Conservation (phyloP, 2,329 filamentous ascomycete species). For the Penicillium crustosum region DNA sequence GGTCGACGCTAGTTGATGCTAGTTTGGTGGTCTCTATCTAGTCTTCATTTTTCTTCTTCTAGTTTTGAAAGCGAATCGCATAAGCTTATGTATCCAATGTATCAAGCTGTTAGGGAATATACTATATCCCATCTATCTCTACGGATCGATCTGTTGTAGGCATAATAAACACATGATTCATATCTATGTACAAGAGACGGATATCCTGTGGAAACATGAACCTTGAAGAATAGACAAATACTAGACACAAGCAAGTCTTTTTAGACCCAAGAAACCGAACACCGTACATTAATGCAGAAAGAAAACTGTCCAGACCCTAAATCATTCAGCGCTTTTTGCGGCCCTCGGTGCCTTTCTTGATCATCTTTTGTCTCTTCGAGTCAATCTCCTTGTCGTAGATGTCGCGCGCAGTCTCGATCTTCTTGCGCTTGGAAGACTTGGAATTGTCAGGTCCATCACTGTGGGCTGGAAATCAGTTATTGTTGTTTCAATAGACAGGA, state of each 20-base stretch:
- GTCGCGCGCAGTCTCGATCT: constrained; percentile 54
- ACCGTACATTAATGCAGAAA: constrained; percentile 16
- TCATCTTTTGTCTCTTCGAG: constrained; percentile 46
- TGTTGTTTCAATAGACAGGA: constrained; percentile 28
- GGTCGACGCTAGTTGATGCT: not conserved
- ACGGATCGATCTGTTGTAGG: not conserved
- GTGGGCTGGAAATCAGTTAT: constrained; percentile 43
- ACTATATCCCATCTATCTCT: not conserved
- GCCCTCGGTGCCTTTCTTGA: constrained; percentile 47
- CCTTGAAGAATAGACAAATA: constrained; percentile 12
- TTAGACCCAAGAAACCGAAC: constrained; percentile 11
- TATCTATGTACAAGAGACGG: constrained; percentile 28
- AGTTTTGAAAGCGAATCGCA: constrained; percentile 4
- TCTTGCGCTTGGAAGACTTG: constrained; percentile 78
- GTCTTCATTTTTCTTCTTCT: not conserved
- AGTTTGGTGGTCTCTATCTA: not conserved
- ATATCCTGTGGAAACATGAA: constrained; percentile 9
- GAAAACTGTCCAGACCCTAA: constrained; percentile 11
- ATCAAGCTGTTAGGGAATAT: not conserved
- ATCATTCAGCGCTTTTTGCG: constrained; percentile 23
- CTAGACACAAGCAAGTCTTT: constrained; percentile 8
- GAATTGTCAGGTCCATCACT: constrained; percentile 50
- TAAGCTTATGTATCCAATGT: constrained; percentile 1
- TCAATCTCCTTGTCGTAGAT: constrained; percentile 47
- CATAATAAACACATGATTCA: constrained; percentile 15